Evolutionary conservation across 495 filamentous ascomycete species (phyloP).

Genomic region (Extremus antarcticus): DNA sequence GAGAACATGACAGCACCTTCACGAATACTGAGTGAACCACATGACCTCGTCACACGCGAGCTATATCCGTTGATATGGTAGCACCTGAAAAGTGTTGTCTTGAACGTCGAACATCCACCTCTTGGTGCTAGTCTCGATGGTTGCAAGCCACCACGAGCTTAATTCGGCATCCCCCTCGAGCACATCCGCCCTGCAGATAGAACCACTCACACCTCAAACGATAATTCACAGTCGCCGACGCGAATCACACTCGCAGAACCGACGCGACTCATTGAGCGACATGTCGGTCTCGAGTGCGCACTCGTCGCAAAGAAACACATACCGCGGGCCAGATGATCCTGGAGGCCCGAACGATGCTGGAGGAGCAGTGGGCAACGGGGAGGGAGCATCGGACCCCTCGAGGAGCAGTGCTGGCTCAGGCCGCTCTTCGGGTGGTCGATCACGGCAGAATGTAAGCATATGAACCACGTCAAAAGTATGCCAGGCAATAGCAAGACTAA

Average conservation of each 20-base stretch:
- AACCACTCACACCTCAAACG: neutral
- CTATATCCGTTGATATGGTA: neutral
- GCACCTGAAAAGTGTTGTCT: neutral
- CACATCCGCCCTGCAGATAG: neutral
- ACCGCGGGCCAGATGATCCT: neutral
- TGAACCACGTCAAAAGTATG: neutral
- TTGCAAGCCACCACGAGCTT: neutral
- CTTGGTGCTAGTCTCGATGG: too few relatives aligned
- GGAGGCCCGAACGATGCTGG: neutral
- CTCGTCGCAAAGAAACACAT: neutral
- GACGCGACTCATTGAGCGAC: neutral
- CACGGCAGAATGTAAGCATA: slow-evolving; percentile 12
- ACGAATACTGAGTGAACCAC: neutral
- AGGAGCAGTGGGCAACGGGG: neutral
- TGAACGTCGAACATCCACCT: too few relatives aligned
- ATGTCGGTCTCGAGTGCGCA: neutral
- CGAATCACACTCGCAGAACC: neutral
- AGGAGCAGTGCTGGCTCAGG: slow-evolving; percentile 14
- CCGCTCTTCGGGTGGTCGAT: slow-evolving; percentile 2
- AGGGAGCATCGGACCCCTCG: slow-evolving; percentile 4
- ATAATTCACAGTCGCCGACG: too few relatives aligned
- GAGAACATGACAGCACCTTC: neutral
- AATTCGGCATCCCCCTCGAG: neutral
- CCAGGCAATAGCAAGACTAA: slow-evolving; percentile 13
- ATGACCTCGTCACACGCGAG: neutral